Percentiles rank a stretch among this genome's conserved stretches.
These are phyloP conservation scores for Quercus suber DNA, from an alignment of 306 rosid species.

Conservation along the genomic window DNA sequence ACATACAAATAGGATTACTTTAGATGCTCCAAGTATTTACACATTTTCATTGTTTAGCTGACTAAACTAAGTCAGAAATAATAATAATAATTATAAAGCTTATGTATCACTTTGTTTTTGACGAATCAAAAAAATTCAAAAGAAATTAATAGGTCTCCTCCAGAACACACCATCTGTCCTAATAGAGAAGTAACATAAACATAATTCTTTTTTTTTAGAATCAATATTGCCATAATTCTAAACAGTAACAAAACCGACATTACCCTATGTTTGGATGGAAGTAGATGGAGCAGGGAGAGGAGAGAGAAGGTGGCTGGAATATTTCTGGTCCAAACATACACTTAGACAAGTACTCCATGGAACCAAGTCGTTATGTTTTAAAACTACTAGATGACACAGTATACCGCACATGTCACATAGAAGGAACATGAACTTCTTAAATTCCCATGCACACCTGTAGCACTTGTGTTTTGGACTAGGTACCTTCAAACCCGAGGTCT, in stretches of 20 bases:
- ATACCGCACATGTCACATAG: no score
- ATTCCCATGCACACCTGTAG: not conserved
- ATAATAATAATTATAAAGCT: not conserved
- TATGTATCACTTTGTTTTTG: not conserved
- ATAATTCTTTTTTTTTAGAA: not conserved
- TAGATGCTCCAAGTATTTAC: not conserved
- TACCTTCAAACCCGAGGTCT: not conserved
- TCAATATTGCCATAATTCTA: not conserved
- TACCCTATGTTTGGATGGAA: no score
- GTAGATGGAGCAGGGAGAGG: not conserved
- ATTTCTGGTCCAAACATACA: no score
- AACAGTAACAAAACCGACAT: not conserved
- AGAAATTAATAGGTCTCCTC: not conserved
- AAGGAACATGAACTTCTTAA: no score
- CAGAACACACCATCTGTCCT: not conserved
- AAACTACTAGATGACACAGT: not conserved
- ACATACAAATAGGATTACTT: not conserved
- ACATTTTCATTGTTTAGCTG: not conserved
- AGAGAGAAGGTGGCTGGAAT: no score
- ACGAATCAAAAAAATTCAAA: not conserved
- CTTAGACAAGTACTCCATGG: not conserved
- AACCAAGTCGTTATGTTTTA: not conserved
- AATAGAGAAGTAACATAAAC: not conserved
- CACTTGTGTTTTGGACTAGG: not conserved
- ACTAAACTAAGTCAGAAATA: not conserved